Evolutionary conservation across 2,329 filamentous ascomycete genomes (phyloP).

Genomic region (Ophiostoma novo-ulmi): DNA sequence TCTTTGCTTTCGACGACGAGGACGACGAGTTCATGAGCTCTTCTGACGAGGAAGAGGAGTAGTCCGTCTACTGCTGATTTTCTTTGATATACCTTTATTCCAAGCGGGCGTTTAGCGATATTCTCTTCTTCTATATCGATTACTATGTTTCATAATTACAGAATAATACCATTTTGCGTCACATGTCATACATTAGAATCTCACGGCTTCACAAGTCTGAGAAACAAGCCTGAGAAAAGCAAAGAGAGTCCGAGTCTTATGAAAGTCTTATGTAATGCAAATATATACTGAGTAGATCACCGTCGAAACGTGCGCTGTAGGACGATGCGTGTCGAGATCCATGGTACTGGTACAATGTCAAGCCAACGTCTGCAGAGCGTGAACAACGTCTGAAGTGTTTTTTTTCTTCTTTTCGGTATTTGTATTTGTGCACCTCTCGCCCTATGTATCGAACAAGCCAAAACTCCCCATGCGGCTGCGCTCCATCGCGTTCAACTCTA

Average conservation of each 20-base stretch:
- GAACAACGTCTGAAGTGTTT: conserved; percentile 7
- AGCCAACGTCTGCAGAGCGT: conserved; percentile 9
- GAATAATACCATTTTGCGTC: neutral
- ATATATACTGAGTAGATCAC: conserved; percentile 11
- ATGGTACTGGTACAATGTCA: conserved; percentile 18
- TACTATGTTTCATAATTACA: neutral
- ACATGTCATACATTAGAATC: neutral
- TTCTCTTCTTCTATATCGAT: neutral
- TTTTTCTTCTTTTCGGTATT: conserved; percentile 19
- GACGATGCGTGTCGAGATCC: conserved; percentile 5
- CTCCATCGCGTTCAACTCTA: conserved; percentile 8
- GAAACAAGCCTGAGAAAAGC: too few relatives aligned
- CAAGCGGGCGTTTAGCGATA: neutral
- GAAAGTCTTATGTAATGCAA: neutral
- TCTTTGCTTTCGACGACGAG: conserved; percentile 76
- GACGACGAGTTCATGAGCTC: conserved; percentile 71
- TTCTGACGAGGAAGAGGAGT: conserved; percentile 48
- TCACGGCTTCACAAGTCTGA: too few relatives aligned
- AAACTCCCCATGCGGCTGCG: neutral
- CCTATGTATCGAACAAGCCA: conserved; percentile 17
- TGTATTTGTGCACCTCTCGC: conserved; percentile 22
- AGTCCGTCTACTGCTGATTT: neutral
- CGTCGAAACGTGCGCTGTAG: neutral
- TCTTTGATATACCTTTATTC: neutral
- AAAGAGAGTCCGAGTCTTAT: neutral